A percentile compares a stretch with the other conserved stretches of the same genome.
phyloP scores from a whole-genome alignment of 2,329 filamentous ascomycete genomes.

The Botrytis medusae region DNA sequence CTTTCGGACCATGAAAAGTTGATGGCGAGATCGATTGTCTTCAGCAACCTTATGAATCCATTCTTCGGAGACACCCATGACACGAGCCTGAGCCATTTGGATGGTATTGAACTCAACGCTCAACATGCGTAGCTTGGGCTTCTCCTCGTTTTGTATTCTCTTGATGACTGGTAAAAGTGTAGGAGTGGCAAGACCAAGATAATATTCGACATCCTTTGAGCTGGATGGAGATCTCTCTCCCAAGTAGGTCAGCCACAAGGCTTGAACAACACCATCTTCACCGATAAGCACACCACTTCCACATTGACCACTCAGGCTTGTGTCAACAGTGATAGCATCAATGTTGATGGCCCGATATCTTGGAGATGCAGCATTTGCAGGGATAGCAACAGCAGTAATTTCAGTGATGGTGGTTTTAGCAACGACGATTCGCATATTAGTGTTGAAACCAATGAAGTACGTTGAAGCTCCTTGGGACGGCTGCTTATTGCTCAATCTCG shows the following conservation, averaged over 20 bases:
- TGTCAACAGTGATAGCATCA: conserved; percentile 96
- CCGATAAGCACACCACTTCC: conserved; percentile 90
- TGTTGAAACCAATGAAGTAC: conserved; percentile 97
- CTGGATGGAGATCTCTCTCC: conserved; percentile 79
- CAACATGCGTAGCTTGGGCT: conserved; percentile 82
- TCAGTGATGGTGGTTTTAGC: conserved; percentile 94
- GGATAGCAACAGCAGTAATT: conserved; percentile 95
- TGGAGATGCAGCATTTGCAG: conserved; percentile 86
- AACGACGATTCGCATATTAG: conserved; percentile 90
- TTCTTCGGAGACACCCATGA: conserved; percentile 94
- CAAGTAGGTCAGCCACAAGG: conserved; percentile 94
- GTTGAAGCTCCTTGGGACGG: conserved; percentile 93
- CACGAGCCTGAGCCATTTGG: conserved; percentile 92
- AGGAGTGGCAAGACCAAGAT: conserved; percentile 86
- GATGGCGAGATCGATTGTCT: conserved; percentile 88
- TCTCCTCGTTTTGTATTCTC: conserved; percentile 76
- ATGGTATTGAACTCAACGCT: conserved; percentile 94
- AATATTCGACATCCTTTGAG: conserved; percentile 92
- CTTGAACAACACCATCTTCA: conserved; percentile 89
- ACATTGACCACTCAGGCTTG: conserved; percentile 84
- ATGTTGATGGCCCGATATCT: conserved; percentile 94
- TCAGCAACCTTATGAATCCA: conserved; percentile 91
- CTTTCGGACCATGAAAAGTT: conserved; percentile 98
- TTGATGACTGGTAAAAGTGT: conserved; percentile 85
- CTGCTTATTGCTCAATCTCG: conserved; percentile 74